Base-by-base conservation (phyloP, 768 basidiomycete genomes). In the Tubosaeta sp. region DNA sequence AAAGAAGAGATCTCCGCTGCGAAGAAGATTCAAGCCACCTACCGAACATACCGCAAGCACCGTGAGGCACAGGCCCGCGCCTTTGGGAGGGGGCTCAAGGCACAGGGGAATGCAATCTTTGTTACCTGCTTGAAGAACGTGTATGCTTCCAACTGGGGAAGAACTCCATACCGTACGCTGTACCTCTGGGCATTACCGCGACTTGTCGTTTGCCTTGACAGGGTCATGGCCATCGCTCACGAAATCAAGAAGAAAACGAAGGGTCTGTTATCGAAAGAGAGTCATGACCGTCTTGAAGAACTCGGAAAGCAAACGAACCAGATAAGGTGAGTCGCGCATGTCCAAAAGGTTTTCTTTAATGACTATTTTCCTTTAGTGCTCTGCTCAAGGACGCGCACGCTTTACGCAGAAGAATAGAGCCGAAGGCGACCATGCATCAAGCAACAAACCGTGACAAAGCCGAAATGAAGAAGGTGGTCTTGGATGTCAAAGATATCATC, bases 201-300 rank as follows among this genome's bases (percentile, higher is more conserved):
- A 44, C 55, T 78, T 27, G 59, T 77, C 2, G 52, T 73, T 2
- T 76, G 71, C 53, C 65, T 79, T 30, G 72, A 78, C 42, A 47
- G 59, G n/a, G 58, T 63, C n/a, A 59, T 69, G 10, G 30, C 56
- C 3, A 25, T 63, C 18, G 55, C 68, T 9, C 35, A 59, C 34
- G 44, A 58, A 14, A 55, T 60, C 44, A 77, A 76, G 61, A 50
- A 21, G 4, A 57, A 59, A 18, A 58, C 61, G 3, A 77, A 71
- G 45, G 60, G 64, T 39, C 61, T 61, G n/a, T 41, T 72, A 12
- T 59, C 27, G 6, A 49, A 55, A 12, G 68, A 59, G 16, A 46
- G 48, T 24, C 71, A 75, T 43, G 62, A 71, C 14, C 64, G 64
- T 27, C 60, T 76, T 2, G 76, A 77, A 31, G 60, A 59, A 31